phyloP scores from a whole-genome alignment of 768 basidiomycete species.

The Hypholoma sublateritium region DNA sequence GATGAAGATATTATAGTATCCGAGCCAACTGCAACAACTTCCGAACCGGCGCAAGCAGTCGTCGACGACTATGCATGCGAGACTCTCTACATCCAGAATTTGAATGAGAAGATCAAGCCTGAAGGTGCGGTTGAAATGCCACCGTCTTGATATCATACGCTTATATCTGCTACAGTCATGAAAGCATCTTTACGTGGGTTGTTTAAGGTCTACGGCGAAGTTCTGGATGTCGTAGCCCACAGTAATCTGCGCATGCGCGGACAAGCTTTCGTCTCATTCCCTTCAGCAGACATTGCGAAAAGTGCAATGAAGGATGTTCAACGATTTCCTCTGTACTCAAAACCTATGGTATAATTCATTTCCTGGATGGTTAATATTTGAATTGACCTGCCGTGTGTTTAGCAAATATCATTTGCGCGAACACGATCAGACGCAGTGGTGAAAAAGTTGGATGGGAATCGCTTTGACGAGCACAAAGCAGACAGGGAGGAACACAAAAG shows the following conservation, averaged over 20 bases:
- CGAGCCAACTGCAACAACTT: slow-evolving; percentile 1
- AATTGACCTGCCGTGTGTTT: slow-evolving; percentile 5
- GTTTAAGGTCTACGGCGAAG: slow-evolving; percentile 92
- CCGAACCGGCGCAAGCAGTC: slow-evolving; percentile 16
- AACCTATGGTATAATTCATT: slow-evolving; percentile 74
- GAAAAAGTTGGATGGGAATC: slow-evolving; percentile 63
- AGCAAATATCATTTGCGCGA: slow-evolving; percentile 96
- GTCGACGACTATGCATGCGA: slow-evolving; percentile 51
- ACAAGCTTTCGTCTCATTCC: slow-evolving; percentile 96
- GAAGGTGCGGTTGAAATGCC: slow-evolving; percentile 44
- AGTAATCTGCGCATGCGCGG: slow-evolving; percentile 95
- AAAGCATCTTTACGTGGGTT: slow-evolving; percentile 85
- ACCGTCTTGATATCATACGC: not conserved
- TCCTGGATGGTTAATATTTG: not conserved
- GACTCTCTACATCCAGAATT: slow-evolving; percentile 93
- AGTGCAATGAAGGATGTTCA: slow-evolving; percentile 92
- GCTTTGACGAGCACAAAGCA: slow-evolving; percentile 75
- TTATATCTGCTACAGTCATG: slow-evolving; percentile 53
- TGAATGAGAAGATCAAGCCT: slow-evolving; percentile 92
- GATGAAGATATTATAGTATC: slow-evolving; percentile 25
- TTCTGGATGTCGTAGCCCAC: slow-evolving; percentile 95
- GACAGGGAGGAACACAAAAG: slow-evolving; percentile 82
- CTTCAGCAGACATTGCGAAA: slow-evolving; percentile 75
- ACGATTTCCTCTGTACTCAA: slow-evolving; percentile 93
- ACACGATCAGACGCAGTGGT: slow-evolving; percentile 91